Percentiles rank a stretch among this genome's conserved stretches.
Evolutionary conservation across 768 basidiomycete species (phyloP).

Genomic region (Boletus rubescentipes): DNA sequence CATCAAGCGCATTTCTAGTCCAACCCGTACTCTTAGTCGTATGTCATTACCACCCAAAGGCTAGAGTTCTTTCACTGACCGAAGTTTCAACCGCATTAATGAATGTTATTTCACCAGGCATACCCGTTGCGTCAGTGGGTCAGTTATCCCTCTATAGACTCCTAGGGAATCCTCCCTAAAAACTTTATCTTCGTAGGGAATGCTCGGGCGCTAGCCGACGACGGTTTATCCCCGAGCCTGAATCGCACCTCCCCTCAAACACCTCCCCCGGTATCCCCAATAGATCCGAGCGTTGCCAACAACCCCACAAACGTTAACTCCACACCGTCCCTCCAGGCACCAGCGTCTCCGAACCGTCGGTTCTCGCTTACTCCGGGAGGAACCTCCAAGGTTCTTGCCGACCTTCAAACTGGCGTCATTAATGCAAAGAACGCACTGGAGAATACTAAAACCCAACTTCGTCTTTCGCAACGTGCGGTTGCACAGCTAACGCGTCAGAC

Average conservation of each 20-base stretch:
- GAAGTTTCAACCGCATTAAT: conserved; percentile 22
- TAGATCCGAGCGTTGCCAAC: conserved; percentile 36
- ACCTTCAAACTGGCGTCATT: conserved; percentile 80
- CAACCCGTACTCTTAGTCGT: conserved; percentile 80
- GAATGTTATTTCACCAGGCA: conserved; percentile 47
- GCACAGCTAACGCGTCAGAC: conserved; percentile 82
- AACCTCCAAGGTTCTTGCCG: conserved; percentile 85
- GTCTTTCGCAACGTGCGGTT: conserved; percentile 79
- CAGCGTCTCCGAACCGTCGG: conserved; percentile 50
- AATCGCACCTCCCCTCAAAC: conserved; percentile 33
- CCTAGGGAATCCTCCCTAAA: conserved; percentile 18
- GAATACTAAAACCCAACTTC: conserved; percentile 79
- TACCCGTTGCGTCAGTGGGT: conserved; percentile 79
- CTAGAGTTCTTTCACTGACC: conserved; percentile 20
- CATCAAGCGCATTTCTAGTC: conserved; percentile 62
- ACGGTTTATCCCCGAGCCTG: conserved; percentile 44
- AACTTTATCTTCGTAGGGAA: conserved; percentile 53
- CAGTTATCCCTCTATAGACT: conserved; percentile 31
- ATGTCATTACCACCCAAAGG: conserved; percentile 37
- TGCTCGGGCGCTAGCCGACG: conserved; percentile 80
- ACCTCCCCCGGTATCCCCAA: conserved; percentile 31
- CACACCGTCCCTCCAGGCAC: conserved; percentile 43
- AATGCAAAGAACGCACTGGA: conserved; percentile 80
- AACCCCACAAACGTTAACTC: conserved; percentile 31
- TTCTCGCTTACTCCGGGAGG: conserved; percentile 70